phyloP scores from a whole-genome alignment of 1,284 basidiomycete species.

The Pseudozyma hubeiensis region DNA sequence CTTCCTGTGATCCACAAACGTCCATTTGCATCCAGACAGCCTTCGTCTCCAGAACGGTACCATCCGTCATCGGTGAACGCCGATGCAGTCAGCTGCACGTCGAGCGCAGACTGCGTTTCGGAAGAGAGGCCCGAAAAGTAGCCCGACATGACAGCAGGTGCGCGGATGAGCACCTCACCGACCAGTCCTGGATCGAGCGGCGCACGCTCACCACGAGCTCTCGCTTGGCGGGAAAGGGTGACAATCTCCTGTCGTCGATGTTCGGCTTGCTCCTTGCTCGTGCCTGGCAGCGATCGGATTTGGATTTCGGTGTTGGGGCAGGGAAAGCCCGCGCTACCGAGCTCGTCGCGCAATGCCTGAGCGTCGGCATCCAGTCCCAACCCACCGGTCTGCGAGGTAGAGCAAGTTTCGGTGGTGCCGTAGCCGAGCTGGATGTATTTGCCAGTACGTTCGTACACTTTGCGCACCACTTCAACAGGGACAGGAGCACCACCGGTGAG shows the following conservation, averaged over 20 bases:
- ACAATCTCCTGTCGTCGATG: constrained; percentile 37
- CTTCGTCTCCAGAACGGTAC: constrained; percentile 58
- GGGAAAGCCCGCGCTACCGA: constrained; percentile 48
- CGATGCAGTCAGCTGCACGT: constrained; percentile 28
- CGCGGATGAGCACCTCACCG: constrained; percentile 52
- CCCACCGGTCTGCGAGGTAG: constrained; percentile 37
- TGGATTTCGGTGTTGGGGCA: constrained; percentile 32
- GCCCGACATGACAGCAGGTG: constrained; percentile 51
- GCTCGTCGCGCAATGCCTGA: constrained; percentile 29
- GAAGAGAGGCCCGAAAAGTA: constrained; percentile 55
- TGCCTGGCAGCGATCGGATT: constrained; percentile 39
- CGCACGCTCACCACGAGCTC: constrained; percentile 37
- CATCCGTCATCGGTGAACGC: constrained; percentile 55
- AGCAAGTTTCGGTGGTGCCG: constrained; percentile 55
- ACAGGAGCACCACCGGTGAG: constrained; percentile 70
- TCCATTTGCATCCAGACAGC: constrained; percentile 50
- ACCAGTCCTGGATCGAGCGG: constrained; percentile 43
- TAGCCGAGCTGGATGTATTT: constrained; percentile 67
- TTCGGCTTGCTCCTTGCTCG: constrained; percentile 24
- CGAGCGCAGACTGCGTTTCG: constrained; percentile 48
- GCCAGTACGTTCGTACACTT: constrained; percentile 67
- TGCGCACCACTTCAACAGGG: constrained; percentile 65
- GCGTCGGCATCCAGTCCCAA: constrained; percentile 32
- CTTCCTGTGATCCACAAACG: constrained; percentile 60
- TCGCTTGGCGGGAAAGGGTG: constrained; percentile 20